A percentile compares a stretch with the other conserved stretches of the same genome.
phyloP scores from a whole-genome alignment of 345 rosid species.

The Brassica nigra region DNA sequence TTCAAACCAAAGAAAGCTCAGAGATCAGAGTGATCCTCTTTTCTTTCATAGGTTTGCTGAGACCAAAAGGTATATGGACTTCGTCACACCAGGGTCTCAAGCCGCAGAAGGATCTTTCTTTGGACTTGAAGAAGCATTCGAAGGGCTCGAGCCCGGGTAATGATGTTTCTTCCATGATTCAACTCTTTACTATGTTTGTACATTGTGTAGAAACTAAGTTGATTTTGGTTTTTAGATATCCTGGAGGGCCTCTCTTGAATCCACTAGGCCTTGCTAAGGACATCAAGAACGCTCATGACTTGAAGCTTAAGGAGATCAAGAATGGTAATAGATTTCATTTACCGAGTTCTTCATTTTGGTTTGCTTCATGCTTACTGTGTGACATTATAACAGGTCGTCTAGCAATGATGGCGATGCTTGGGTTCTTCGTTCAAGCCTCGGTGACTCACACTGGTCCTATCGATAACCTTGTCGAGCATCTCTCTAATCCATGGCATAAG shows the following conservation, averaged over 20 bases:
- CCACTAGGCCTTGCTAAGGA: constrained; percentile 95
- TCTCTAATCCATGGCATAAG: constrained; percentile 88
- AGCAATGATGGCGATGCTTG: constrained; percentile 93
- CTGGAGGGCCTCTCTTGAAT: constrained; percentile 91
- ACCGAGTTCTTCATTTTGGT: neutral
- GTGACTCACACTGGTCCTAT: constrained; percentile 92
- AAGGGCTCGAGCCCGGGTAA: constrained; percentile 90
- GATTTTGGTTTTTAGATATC: constrained; percentile 55
- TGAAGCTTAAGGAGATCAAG: constrained; percentile 93
- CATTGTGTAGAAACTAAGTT: neutral
- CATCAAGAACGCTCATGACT: constrained; percentile 56
- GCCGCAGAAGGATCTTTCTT: constrained; percentile 78
- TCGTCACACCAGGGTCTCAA: constrained; percentile 80
- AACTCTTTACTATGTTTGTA: neutral
- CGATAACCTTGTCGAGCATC: constrained; percentile 83
- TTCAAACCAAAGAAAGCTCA: neutral
- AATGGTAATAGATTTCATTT: constrained; percentile 53
- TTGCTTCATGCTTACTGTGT: neutral
- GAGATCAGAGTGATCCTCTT: neutral
- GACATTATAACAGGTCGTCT: constrained; percentile 61
- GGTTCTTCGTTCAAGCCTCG: constrained; percentile 83
- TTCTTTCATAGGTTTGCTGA: constrained; percentile 62
- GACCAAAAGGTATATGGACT: constrained; percentile 92
- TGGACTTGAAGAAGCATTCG: constrained; percentile 78
- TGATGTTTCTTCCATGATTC: neutral